Percentiles rank a stretch among this genome's conserved stretches.
Conservation (phyloP, 192 early-diverging fungal species). For the Coemansia sp. region DNA sequence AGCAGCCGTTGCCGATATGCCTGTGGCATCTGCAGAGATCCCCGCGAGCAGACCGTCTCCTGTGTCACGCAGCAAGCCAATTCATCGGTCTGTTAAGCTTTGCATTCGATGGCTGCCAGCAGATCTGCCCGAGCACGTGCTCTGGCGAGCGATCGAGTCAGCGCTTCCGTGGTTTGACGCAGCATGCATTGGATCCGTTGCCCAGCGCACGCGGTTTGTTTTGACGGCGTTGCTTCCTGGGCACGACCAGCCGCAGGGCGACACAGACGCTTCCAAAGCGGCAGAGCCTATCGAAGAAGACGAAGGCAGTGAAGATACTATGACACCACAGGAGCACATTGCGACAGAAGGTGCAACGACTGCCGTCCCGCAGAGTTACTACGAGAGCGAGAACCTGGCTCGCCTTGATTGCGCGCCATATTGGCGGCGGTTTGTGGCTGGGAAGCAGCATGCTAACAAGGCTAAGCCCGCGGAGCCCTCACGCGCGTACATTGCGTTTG, state of each 20-base stretch:
- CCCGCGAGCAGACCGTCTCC: background rate
- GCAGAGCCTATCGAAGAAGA: background rate
- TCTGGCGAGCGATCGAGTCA: slow-evolving; percentile 43
- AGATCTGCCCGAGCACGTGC: slow-evolving; percentile 48
- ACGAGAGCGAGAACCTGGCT: slow-evolving; percentile 27
- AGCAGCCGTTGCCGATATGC: background rate
- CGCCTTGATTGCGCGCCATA: slow-evolving; percentile 36
- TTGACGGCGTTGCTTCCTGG: background rate
- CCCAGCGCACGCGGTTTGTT: slow-evolving; percentile 9
- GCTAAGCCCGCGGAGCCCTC: slow-evolving; percentile 35
- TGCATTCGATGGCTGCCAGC: slow-evolving; percentile 46
- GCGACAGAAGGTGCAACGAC: slow-evolving; percentile 19
- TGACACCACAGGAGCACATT: background rate
- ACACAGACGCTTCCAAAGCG: background rate
- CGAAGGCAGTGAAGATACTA: background rate
- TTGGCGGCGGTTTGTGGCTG: slow-evolving; percentile 38
- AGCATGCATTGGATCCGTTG: slow-evolving; percentile 8
- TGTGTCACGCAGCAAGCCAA: background rate
- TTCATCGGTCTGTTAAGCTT: slow-evolving; percentile 20
- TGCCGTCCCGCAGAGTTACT: slow-evolving; percentile 6
- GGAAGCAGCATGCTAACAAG: slow-evolving; percentile 33
- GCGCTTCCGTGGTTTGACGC: slow-evolving; percentile 44
- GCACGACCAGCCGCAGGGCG: background rate
- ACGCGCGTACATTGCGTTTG: slow-evolving; percentile 46
- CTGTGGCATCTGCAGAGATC: background rate